Evolutionary conservation across 495 filamentous ascomycete species (phyloP).

Genomic region (Copromyces sp.): DNA sequence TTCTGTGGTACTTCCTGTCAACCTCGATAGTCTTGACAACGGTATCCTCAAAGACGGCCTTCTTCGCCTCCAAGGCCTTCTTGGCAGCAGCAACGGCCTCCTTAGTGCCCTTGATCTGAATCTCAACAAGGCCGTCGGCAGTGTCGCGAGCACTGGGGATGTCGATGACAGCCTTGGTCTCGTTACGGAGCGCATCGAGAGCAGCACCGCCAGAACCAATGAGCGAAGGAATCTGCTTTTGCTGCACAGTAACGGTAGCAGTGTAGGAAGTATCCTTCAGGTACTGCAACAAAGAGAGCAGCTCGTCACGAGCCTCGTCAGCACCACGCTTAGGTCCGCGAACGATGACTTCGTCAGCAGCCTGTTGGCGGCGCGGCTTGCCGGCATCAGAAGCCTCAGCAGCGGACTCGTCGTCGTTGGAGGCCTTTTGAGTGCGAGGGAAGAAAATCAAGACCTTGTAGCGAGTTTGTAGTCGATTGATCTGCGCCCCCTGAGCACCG

Average conservation of each 20-base stretch:
- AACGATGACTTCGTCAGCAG: slow-evolving; percentile 79
- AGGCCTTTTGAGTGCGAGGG: slow-evolving; percentile 53
- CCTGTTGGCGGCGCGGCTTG: slow-evolving; percentile 61
- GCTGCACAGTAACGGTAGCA: slow-evolving; percentile 72
- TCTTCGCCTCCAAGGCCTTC: slow-evolving; percentile 75
- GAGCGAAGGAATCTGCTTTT: slow-evolving; percentile 75
- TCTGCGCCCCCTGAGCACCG: slow-evolving; percentile 76
- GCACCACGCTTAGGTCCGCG: slow-evolving; percentile 86
- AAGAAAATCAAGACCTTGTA: slow-evolving; percentile 94
- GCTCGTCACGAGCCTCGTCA: slow-evolving; percentile 80
- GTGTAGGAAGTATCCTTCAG: slow-evolving; percentile 72
- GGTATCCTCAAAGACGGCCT: slow-evolving; percentile 74
- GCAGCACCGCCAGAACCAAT: slow-evolving; percentile 84
- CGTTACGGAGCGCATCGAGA: slow-evolving; percentile 78
- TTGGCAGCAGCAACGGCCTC: slow-evolving; percentile 81
- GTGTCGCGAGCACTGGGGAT: slow-evolving; percentile 59
- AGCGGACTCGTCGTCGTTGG: slow-evolving; percentile 58
- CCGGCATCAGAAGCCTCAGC: slow-evolving; percentile 65
- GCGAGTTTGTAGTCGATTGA: slow-evolving; percentile 81
- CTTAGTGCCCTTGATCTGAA: slow-evolving; percentile 84
- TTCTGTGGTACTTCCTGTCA: slow-evolving; percentile 80
- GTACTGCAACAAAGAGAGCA: slow-evolving; percentile 76
- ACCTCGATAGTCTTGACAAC: slow-evolving; percentile 75
- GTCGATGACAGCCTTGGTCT: slow-evolving; percentile 78
- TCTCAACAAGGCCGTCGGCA: slow-evolving; percentile 60